Evolutionary conservation across 495 filamentous ascomycete species (phyloP), one percentile per base, ranked within the genome.

Genomic region (Penicillium ucsense): DNA sequence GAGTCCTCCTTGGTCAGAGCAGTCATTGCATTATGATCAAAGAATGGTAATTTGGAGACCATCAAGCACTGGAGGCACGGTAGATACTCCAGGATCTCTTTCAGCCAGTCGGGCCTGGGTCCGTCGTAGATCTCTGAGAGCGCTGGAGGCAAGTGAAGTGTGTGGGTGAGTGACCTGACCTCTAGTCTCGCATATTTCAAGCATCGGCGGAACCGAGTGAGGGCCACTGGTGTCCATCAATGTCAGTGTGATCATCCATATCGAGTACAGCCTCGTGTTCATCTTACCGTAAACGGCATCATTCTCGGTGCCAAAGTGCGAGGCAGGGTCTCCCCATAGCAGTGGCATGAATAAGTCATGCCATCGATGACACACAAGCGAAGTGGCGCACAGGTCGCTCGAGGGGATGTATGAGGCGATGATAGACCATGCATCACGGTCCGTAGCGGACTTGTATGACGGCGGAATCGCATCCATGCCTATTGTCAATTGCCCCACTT

Each of bases 291-390:
- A 85, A 37, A 83, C 78, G 5, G 73, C 74, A 55, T 84, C 81
- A 56, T 80, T 79, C 11, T 81, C 73, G 8, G 68, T 74, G 31
- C 78, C 79, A 57, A 84, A 85, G 52, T 81, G 77, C 28, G 79
- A 78, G 0, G 76, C 78, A 30, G 82, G 82, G 55, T 79, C 71
- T n/a, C 80, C 80, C 82, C 82, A 85, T 0, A 85, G 64, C 51
- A 74, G 74, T 1, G 80, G 78, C 53, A 74, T 67, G 45, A 84
- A 82, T n/a, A 78, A 63, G 39, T 61, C 54, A 59, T 83, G 77
- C 77, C 81, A 81, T 61, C 67, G 65, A 40, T 60, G 73, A 56
- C 73, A 79, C 12, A 82, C 81, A 33, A 82, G 57, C 8, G 75
- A 74, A 3, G 73, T 74, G 8, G 78, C 71, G 54, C 78, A 82